Evolutionary conservation across 495 filamentous ascomycete species (phyloP), one percentile per base, ranked within the genome.

Genomic region (Lineolata rhizophorae): DNA sequence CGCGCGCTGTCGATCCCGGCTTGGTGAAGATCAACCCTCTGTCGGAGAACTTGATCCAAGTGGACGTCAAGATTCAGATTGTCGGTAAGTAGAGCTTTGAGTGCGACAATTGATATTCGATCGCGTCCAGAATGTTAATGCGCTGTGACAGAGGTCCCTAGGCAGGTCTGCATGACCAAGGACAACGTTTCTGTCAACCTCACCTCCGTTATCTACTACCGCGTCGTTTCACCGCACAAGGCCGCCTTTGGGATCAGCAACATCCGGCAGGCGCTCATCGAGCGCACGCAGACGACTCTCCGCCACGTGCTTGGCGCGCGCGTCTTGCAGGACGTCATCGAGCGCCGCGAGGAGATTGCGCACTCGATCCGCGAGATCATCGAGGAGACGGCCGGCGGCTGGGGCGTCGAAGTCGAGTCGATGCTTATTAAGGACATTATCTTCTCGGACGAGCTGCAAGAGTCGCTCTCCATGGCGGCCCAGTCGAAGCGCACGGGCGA

Each of bases 361-460:
- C 70, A 77, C 52, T 80, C 72, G 31, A 99, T 93, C 38, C 71
- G 81, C 19, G 87, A 94, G 58, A 95, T 99, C 44, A 94, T 99
- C 48, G 87, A 93, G 51, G 83, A 92, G 39, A 85, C 92, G 3
- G 87, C 87, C 12, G 55, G 66, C 17, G 83, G 80, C 38, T 99
- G 87, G 87, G 87, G 87, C 54, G 83, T 91, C 14, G 67, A 78
- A 47, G 87, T 99, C 35, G 90, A 95, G 63, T 79, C 71, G 45
- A 99, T 99, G 90, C 68, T 99, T 35, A 81, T 99, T 65, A 99
- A 99, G 56, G 87, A 99, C 54, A 91, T 99, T 51, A 80, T 94
- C 51, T 99, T 99, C 72, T 77, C 68, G 62, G 67, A 74, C 47
- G 87, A 95, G 37, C 69, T 99, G 19, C 87, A 99, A 53, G 87